These are phyloP conservation scores for Tilletiaria anomala DNA, from an alignment of 1,284 basidiomycete genomes.

Conservation along the genomic window DNA sequence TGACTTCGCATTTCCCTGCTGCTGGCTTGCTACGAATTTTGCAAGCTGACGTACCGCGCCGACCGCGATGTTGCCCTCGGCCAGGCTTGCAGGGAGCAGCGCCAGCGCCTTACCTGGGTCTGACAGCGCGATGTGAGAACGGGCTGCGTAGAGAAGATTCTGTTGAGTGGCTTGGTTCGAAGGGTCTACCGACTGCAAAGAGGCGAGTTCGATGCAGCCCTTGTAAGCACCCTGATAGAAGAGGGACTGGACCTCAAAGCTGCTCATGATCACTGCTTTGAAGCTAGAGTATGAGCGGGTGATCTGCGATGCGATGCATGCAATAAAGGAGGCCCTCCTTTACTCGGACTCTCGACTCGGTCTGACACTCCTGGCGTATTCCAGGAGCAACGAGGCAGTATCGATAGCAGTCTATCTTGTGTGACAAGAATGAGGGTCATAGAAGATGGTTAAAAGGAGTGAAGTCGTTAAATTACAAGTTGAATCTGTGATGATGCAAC, in stretches of 20 bases:
- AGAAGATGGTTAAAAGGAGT: too few relatives aligned
- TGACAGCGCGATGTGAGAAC: slow-evolving; percentile 24
- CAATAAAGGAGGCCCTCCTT: too few relatives aligned
- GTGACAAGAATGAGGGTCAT: too few relatives aligned
- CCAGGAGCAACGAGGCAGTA: too few relatives aligned
- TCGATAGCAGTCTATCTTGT: too few relatives aligned
- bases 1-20: slow-evolving; percentile 8
- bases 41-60: slow-evolving; percentile 23
- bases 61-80: slow-evolving; percentile 4
- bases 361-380: too few relatives aligned
- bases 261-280: neutral
- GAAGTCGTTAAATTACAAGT: too few relatives aligned
- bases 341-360: too few relatives aligned
- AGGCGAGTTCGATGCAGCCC: slow-evolving; percentile 24
- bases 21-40: slow-evolving; percentile 18
- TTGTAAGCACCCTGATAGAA: slow-evolving; percentile 36
- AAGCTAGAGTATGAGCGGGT: too few relatives aligned
- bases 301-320: too few relatives aligned
- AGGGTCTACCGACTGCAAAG: slow-evolving; percentile 5
- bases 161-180: slow-evolving; percentile 8
- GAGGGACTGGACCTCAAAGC: slow-evolving; percentile 15
- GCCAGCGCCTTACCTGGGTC: slow-evolving; percentile 19
- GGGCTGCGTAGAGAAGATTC: slow-evolving; percentile 28
- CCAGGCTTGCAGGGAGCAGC: slow-evolving; percentile 6
- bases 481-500: too few relatives aligned